Percentiles rank a stretch among this genome's conserved stretches.
These are phyloP conservation scores for Candida gorgasii DNA, from an alignment of 805 yeast genomes.

Conservation along the genomic window DNA sequence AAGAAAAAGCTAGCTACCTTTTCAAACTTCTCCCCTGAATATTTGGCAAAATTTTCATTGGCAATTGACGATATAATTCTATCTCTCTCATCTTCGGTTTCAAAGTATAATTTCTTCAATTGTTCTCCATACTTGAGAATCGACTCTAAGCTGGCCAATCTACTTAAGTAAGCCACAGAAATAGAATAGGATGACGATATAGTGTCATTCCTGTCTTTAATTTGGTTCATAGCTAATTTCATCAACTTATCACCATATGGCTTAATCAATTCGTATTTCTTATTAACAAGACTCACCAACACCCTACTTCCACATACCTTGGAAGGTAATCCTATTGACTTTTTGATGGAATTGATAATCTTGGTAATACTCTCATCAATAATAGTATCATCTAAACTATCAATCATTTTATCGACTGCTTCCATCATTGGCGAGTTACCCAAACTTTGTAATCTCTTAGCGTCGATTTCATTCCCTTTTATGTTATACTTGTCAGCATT, in stretches of 20 bases:
- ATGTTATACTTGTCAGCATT: conserved; percentile 88
- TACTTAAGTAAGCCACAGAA: conserved; percentile 76
- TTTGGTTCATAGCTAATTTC: conserved; percentile 55
- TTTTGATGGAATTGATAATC: conserved; percentile 57
- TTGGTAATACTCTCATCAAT: conserved; percentile 50
- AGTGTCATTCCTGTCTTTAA: conserved; percentile 70
- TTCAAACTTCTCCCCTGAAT: conserved; percentile 68
- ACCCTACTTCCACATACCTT: conserved; percentile 82
- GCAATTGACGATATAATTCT: conserved; percentile 60
- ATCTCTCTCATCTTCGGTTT: conserved; percentile 46
- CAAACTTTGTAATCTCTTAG: conserved; percentile 69
- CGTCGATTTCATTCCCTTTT: conserved; percentile 70
- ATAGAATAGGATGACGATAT: conserved; percentile 75
- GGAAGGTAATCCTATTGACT: conserved; percentile 86
- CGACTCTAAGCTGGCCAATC: conserved; percentile 55
- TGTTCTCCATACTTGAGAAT: conserved; percentile 54
- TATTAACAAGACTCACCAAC: conserved; percentile 60
- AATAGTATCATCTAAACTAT: conserved; percentile 49
- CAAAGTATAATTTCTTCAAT: conserved; percentile 60
- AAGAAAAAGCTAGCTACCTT: conserved; percentile 62
- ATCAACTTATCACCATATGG: conserved; percentile 66
- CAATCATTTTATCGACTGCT: conserved; percentile 71
- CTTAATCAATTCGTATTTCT: conserved; percentile 47
- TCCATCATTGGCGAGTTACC: conserved; percentile 88
- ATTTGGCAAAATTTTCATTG: conserved; percentile 63